phyloP scores from a whole-genome alignment of 176 grass and related monocot genomes.

The Juncus inflexus region DNA sequence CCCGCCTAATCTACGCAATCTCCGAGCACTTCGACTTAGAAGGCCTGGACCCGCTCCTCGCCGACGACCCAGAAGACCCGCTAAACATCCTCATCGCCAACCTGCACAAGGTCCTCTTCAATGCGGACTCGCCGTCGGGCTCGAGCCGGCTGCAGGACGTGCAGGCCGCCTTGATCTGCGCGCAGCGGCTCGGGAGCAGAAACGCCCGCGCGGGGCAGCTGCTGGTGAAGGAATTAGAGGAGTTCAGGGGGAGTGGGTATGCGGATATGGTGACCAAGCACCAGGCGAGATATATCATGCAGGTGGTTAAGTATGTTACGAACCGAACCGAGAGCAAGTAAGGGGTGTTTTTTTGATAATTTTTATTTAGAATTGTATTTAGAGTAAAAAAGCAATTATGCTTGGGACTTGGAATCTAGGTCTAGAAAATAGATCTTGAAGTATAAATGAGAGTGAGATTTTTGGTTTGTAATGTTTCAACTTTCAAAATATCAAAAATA shows the following conservation, averaged over 20 bases:
- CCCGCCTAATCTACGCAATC: constrained; percentile 90
- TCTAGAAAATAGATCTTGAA: too few species aligned
- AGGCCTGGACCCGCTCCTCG: constrained; percentile 93
- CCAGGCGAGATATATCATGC: constrained; percentile 90
- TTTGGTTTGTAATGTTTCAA: too few species aligned
- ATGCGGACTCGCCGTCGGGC: constrained; percentile 59
- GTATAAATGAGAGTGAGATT: too few species aligned
- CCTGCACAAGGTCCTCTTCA: constrained; percentile 96
- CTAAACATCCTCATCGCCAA: constrained; percentile 96
- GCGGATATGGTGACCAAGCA: constrained; percentile 91
- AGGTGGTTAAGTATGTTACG: constrained; percentile 83
- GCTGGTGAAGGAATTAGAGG: constrained; percentile 89
- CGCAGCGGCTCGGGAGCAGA: constrained; percentile 75
- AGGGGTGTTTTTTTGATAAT: constrained; percentile 2
- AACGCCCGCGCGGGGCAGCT: constrained; percentile 82
- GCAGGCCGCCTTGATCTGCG: constrained; percentile 85
- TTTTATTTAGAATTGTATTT: background rate
- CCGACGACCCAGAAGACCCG: constrained; percentile 97
- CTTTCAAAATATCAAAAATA: too few species aligned
- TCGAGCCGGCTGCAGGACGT: constrained; percentile 92
- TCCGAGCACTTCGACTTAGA: constrained; percentile 97
- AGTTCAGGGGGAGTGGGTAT: constrained; percentile 64
- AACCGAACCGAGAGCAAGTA: constrained; percentile 80
- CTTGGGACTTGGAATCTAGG: too few species aligned
- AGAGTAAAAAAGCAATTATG: too few species aligned